Conservation (phyloP, 2,329 filamentous ascomycete species). For the Penicillium sumatraense region DNA sequence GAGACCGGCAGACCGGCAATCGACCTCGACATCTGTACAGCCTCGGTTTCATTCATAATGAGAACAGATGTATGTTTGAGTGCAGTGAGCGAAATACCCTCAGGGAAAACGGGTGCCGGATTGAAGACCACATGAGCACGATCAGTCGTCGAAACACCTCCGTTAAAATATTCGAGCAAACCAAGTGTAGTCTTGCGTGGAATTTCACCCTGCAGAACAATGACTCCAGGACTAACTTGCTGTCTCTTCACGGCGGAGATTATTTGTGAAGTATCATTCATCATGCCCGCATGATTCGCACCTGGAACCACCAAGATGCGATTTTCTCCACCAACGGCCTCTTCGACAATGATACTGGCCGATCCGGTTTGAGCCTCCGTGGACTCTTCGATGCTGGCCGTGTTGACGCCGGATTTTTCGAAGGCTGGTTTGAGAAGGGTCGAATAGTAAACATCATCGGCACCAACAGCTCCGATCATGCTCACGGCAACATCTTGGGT, state of each 20-base stretch:
- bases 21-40: conserved; percentile 29
- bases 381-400: conserved; percentile 56
- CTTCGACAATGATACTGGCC: conserved; percentile 73
- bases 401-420: conserved; percentile 62
- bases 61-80: conserved; percentile 21
- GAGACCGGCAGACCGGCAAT: conserved; percentile 22
- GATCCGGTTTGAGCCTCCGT: conserved; percentile 45
- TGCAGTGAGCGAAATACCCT: conserved; percentile 57
- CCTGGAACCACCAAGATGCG: conserved; percentile 71
- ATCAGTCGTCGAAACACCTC: neutral
- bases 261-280: conserved; percentile 36
- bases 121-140: conserved; percentile 69
- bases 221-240: conserved; percentile 3
- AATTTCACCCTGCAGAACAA: conserved; percentile 28
- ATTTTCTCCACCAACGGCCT: conserved; percentile 68
- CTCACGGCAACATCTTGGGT: conserved; percentile 56
- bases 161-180: conserved; percentile 23
- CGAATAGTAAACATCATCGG: conserved; percentile 62
- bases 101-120: conserved; percentile 78
- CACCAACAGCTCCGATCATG: conserved; percentile 72
- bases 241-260: conserved; percentile 7
- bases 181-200: conserved; percentile 22
- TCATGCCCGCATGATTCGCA: conserved; percentile 59
- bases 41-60: conserved; percentile 31
- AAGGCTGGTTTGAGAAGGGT: conserved; percentile 59